Evolutionary conservation across 768 basidiomycete genomes (phyloP), one percentile per base, ranked within the genome.

Genomic region (Calocybe gangraenosa): DNA sequence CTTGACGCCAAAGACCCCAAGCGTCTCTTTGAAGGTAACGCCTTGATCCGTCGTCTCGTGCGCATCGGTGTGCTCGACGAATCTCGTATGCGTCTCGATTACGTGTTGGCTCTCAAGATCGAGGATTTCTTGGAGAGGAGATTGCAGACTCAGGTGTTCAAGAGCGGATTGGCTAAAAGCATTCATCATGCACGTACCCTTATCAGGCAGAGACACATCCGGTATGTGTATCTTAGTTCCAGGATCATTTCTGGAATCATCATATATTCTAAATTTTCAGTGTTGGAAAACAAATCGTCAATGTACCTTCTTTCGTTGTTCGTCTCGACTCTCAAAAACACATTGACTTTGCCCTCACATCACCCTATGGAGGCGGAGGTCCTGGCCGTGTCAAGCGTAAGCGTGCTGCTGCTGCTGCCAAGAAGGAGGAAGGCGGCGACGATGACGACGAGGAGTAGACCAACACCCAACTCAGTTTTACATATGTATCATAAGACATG

Each of bases 111-210:
- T 43, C 76, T 98, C 59, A 98, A 97, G 78, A 84, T 97, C 59
- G 96, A 99, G 70, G 96, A 99, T 73, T 99, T 99, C 87, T 87
- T 99, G 87, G 96, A 99, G 79, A 81, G 96, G 61, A 76, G 96
- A 59, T 73, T 99, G 64, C 96, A 99, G 74, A 99, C 96, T 32
- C 96, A 98, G 76, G 96, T 99, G 60, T 99, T 98, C 88, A 98
- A 98, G 82, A 83, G 79, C 57, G 94, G 94, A 56, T 79, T 99
- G 54, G 96, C 96, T 48, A 98, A 98, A 84, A 84, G 81, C 61
- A 96, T 99, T 58, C 96, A 99, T 71, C 96, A 98, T 67, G 96
- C 96, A 36, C 87, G 96, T 71, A 92, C 93, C 55, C 79, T 99
- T 64, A 99, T 99, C 75, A 79, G 92, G 63, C 96, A 98, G 70